phyloP scores from a whole-genome alignment of 2,329 filamentous ascomycete genomes.

The Colletotrichum costaricense region DNA sequence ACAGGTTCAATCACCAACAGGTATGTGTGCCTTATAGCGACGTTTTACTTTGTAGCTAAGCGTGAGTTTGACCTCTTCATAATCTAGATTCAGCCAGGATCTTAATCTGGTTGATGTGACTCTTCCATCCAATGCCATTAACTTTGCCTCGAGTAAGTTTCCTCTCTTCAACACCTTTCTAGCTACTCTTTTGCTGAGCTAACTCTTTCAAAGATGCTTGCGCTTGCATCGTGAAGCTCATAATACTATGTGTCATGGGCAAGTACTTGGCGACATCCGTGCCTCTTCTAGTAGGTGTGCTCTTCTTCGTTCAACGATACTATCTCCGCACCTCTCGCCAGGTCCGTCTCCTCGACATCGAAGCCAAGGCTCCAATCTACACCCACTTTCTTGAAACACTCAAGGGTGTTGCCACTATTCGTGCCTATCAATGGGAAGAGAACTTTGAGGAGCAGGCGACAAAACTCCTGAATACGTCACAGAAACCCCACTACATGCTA shows the following conservation, averaged over 20 bases:
- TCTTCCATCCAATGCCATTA: background rate
- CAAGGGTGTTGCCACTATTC: constrained; percentile 42
- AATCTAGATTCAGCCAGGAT: constrained; percentile 3
- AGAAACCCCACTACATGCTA: constrained; percentile 64
- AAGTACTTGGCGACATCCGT: constrained; percentile 41
- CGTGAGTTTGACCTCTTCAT: background rate
- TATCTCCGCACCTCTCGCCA: constrained; percentile 47
- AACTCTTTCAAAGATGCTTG: background rate
- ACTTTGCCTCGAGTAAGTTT: background rate
- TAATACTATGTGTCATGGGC: constrained; percentile 5
- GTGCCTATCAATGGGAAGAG: constrained; percentile 48
- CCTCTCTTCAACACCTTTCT: background rate
- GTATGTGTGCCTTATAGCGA: background rate
- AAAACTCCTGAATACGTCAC: constrained; percentile 51
- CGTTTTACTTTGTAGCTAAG: background rate
- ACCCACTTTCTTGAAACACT: constrained; percentile 43
- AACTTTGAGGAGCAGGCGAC: constrained; percentile 37
- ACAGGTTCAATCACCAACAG: constrained; percentile 7
- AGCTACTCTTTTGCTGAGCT: background rate
- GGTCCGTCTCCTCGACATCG: constrained; percentile 44
- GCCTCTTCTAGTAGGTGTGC: constrained; percentile 38
- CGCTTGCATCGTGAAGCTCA: constrained; percentile 6
- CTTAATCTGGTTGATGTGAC: constrained; percentile 1
- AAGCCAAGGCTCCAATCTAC: constrained; percentile 44
- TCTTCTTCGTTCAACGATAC: constrained; percentile 40